Evolutionary conservation across 495 filamentous ascomycete species (phyloP).

Genomic region (Darksidea phi): DNA sequence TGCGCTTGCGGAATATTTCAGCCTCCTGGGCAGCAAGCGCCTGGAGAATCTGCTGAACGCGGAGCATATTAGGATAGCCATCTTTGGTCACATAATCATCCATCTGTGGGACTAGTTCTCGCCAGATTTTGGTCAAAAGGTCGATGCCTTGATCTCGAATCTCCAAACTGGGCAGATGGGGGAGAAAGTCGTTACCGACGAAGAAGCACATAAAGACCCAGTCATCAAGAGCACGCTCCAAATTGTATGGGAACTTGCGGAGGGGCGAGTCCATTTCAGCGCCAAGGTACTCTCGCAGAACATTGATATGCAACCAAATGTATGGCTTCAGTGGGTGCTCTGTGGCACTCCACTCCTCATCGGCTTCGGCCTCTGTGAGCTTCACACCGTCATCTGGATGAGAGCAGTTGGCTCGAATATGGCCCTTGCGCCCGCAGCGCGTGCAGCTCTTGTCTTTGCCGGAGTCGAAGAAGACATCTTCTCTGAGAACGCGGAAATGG

Average conservation of each 20-base stretch:
- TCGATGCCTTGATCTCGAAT: slow-evolving; percentile 98
- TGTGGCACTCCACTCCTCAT: slow-evolving; percentile 72
- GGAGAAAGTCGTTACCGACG: slow-evolving; percentile 98
- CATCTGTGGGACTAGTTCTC: slow-evolving; percentile 87
- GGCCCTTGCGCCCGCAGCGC: slow-evolving; percentile 86
- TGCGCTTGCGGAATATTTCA: slow-evolving; percentile 83
- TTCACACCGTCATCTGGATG: slow-evolving; percentile 63
- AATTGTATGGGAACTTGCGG: slow-evolving; percentile 77
- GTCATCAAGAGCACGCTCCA: slow-evolving; percentile 96
- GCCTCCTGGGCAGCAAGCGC: slow-evolving; percentile 94
- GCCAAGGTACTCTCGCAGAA: slow-evolving; percentile 90
- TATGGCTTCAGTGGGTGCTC: slow-evolving; percentile 74
- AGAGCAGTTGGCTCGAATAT: slow-evolving; percentile 77
- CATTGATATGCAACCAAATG: slow-evolving; percentile 94
- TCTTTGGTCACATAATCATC: slow-evolving; percentile 94
- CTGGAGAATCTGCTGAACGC: slow-evolving; percentile 82
- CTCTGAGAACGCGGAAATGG: slow-evolving; percentile 92
- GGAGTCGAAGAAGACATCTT: slow-evolving; percentile 94
- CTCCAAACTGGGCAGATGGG: slow-evolving; percentile 92
- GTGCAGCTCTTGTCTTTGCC: slow-evolving; percentile 75
- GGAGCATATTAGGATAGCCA: slow-evolving; percentile 81
- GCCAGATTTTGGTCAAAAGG: slow-evolving; percentile 91
- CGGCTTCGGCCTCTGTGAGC: slow-evolving; percentile 79
- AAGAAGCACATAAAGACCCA: slow-evolving; percentile 99
- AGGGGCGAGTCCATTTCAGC: slow-evolving; percentile 80